Evolutionary conservation across 2,329 filamentous ascomycete genomes (phyloP).

Genomic region (Aspergillus udagawae): DNA sequence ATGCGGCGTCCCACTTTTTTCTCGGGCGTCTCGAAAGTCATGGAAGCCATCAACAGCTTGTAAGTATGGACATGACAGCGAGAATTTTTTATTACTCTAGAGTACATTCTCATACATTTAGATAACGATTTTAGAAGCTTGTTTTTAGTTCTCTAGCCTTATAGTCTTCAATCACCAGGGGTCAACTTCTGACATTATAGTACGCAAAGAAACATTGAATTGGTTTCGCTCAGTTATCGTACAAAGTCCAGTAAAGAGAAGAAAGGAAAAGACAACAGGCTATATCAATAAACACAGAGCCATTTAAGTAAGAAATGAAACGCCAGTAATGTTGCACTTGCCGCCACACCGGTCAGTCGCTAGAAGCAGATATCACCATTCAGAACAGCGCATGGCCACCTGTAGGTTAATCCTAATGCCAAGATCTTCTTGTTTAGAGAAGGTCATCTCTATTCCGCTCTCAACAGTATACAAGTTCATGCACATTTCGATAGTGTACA

Average conservation of each 20-base stretch:
- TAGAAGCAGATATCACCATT: not conserved
- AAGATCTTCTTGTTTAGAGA: not conserved
- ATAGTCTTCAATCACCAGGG: not conserved
- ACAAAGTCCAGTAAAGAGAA: not conserved
- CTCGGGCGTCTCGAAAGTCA: not conserved
- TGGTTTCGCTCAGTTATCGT: slow-evolving; percentile 2
- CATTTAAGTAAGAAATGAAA: not conserved
- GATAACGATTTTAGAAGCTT: not conserved
- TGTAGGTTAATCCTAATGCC: not conserved
- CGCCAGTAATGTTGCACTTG: not conserved
- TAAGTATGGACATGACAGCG: not conserved
- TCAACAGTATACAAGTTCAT: slow-evolving; percentile 4
- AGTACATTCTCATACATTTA: not conserved
- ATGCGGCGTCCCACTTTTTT: slow-evolving; percentile 12
- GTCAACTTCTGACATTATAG: not conserved
- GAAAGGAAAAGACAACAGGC: not conserved
- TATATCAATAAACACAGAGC: not conserved
- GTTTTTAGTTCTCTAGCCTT: not conserved
- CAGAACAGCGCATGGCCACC: not conserved
- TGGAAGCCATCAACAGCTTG: not conserved
- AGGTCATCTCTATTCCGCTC: not conserved
- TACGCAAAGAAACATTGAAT: not conserved
- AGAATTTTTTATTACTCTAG: not conserved
- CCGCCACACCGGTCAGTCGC: not conserved
- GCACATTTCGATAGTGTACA: slow-evolving; percentile 14